A percentile compares a stretch with the other conserved stretches of the same genome.
These are phyloP conservation scores for Aegilops tauschii DNA, from an alignment of 176 grass and related monocot genomes.

Conservation along the genomic window DNA sequence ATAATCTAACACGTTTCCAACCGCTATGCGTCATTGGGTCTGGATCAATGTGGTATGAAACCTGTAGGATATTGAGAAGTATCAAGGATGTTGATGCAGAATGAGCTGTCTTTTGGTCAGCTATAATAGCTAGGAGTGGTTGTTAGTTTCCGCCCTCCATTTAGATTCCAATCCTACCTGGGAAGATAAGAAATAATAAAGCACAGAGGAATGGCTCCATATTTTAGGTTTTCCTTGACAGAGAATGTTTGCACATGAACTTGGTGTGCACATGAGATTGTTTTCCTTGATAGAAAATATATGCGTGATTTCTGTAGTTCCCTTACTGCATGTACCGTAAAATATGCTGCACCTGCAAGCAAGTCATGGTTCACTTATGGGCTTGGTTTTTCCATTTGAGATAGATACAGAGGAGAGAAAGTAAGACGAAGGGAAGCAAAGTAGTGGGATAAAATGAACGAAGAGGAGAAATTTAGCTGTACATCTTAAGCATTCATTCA, in stretches of 20 bases:
- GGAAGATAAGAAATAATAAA: constrained; percentile 24
- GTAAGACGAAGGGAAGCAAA: neutral
- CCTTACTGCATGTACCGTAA: neutral
- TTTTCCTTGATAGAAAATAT: neutral
- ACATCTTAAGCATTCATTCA: neutral
- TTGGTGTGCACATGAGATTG: neutral
- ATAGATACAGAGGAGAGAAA: neutral
- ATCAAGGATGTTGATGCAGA: constrained; percentile 15
- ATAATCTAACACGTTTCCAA: constrained; percentile 12
- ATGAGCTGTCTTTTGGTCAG: constrained; percentile 36
- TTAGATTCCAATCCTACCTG: constrained; percentile 10
- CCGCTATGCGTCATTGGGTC: neutral
- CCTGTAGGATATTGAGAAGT: constrained; percentile 28
- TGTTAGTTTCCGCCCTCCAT: constrained; percentile 20
- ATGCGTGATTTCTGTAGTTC: neutral
- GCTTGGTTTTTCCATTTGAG: neutral
- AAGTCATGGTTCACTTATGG: neutral
- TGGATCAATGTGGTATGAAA: constrained; percentile 13
- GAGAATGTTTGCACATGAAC: neutral
- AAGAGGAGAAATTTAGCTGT: neutral
- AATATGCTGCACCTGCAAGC: neutral
- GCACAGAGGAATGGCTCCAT: neutral
- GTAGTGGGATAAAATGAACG: neutral
- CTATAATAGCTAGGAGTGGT: constrained; percentile 14
- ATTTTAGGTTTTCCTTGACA: constrained; percentile 17